phyloP scores from a whole-genome alignment of 139 green algal species.

The Pseudopediastrum boryanum region DNA sequence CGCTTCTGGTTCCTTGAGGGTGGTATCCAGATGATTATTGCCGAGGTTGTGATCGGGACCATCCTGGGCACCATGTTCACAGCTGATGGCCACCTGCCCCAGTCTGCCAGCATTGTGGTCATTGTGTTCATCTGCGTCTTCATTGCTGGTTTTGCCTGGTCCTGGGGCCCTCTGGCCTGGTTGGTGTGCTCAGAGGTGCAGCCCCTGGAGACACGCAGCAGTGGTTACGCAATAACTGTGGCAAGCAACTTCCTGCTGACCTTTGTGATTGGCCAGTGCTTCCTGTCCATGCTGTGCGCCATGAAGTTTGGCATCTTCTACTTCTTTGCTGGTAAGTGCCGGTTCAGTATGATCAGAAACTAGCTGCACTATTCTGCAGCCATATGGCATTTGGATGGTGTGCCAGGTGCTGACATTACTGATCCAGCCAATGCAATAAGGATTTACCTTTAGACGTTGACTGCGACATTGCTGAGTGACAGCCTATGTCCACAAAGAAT shows the following conservation, averaged over 20 bases:
- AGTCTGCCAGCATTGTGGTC: slow-evolving; percentile 6
- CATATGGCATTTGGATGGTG: too few relatives aligned
- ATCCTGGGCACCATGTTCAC: too few relatives aligned
- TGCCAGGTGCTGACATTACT: too few relatives aligned
- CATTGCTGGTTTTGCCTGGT: slow-evolving; percentile 74
- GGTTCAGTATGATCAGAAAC: too few relatives aligned
- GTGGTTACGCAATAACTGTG: slow-evolving; percentile 44
- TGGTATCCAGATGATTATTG: too few relatives aligned
- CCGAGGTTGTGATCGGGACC: too few relatives aligned
- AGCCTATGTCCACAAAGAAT: too few relatives aligned
- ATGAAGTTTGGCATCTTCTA: slow-evolving; percentile 67
- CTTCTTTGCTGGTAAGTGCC: slow-evolving; percentile 62
- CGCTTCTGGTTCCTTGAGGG: too few relatives aligned
- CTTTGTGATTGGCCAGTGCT: slow-evolving; percentile 77
- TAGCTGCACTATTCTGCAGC: too few relatives aligned
- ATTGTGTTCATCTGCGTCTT: slow-evolving; percentile 71
- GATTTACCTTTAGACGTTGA: too few relatives aligned
- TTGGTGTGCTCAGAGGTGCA: slow-evolving; percentile 60
- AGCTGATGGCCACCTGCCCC: not conserved
- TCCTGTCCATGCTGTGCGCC: slow-evolving; percentile 72
- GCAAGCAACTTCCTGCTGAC: slow-evolving; percentile 66
- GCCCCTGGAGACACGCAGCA: slow-evolving; percentile 43
- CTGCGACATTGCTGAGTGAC: too few relatives aligned
- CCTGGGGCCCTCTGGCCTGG: slow-evolving; percentile 47
- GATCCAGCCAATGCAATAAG: too few relatives aligned